Evolutionary conservation across 208 protist genomes (phyloP), one percentile per base, ranked within the genome.

Genomic region (Strigomonas galati): DNA sequence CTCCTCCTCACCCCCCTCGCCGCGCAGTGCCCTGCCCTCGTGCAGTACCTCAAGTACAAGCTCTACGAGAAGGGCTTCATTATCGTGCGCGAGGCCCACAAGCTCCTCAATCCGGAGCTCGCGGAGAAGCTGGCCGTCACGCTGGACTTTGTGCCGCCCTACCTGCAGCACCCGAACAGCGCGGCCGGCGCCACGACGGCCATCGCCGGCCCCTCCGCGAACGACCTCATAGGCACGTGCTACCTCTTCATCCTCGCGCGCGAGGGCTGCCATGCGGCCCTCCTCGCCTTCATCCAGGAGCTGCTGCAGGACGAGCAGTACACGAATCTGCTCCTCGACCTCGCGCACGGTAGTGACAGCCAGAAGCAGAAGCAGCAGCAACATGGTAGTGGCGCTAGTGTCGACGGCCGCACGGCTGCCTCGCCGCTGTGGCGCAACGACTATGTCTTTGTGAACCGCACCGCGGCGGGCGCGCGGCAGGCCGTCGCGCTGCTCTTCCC

Each of bases 51-150:
- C 55, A 89, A 87, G 57, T 91, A 83, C 72, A 84, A 82, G 40
- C 75, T 95, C 26, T 85, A 85, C 69, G 90, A 92, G 37, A 84
- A 75, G 7, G 90, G 90, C 61, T 95, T 95, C 71, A 89, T 93
- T 59, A 68, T 93, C 26, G 79, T 90, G 12, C 84, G 84, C 12
- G 84, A 93, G 61, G 86, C 93, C 74, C 80, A 84, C 58, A 80
- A 87, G n/a, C 71, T 82, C 17, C 17, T 95, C 6, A 95, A 93
- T 65, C 60, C 78, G 1, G 90, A 95, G 68, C n/a, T 88, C 2
- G 78, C 85, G 9, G 72, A 88, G 64, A 84, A 77, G 59, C 71
- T 94, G 30, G 72, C 71, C 30, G 65, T 81, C 1, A 70, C 75
- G 62, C 62, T 87, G 17, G 87, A 93, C 59, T 54, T 56, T 60